Evolutionary conservation across 2,329 filamentous ascomycete genomes (phyloP), one percentile per base, ranked within the genome.

Genomic region (Penicillium sp.): DNA sequence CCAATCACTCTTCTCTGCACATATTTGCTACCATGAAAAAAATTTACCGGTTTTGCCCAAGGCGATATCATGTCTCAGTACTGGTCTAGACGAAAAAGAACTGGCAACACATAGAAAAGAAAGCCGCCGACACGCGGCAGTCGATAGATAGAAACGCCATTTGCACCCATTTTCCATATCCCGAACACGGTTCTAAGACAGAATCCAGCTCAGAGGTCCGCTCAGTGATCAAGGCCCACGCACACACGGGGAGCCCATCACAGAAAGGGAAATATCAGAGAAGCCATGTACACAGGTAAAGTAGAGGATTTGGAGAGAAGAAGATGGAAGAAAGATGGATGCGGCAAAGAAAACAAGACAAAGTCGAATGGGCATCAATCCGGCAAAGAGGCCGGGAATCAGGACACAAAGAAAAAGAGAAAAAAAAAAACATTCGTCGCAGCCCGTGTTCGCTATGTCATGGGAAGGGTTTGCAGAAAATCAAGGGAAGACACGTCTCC

Each of bases 171-270:
- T 79, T 78, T 77, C 75, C 76, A 75, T 72, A 49, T 76, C 74
- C 77, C 76, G 72, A 77, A 76, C 75, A 76, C 70, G 75, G 71
- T 77, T 79, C 76, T 79, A 78, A 74, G 73, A 75, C 67, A 63
- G 56, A 58, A 69, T 75, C 71, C 73, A 76, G 75, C 71, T 75
- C 65, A 71, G 70, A 74, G 67, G 64, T 73, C 71, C 73, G 68
- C 72, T 72, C 66, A 67, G 64, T 68, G 66, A 66, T 69, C 65
- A 67, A 64, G 63, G 62, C 61, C 66, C 56, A 65, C 37, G 30
- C 30, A 10, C 24, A 28, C 30, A 12, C 66, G 64, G 45, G 65
- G 65, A 70, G 68, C 66, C 68, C 63, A 67, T 59, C 68, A 68
- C 64, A 66, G 67, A 72, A 72, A 70, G 69, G 74, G 73, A 71